Evolutionary conservation across 352 stramenopile species (phyloP), one percentile per base, ranked within the genome.

Genomic region (Globisporangium parvum): DNA sequence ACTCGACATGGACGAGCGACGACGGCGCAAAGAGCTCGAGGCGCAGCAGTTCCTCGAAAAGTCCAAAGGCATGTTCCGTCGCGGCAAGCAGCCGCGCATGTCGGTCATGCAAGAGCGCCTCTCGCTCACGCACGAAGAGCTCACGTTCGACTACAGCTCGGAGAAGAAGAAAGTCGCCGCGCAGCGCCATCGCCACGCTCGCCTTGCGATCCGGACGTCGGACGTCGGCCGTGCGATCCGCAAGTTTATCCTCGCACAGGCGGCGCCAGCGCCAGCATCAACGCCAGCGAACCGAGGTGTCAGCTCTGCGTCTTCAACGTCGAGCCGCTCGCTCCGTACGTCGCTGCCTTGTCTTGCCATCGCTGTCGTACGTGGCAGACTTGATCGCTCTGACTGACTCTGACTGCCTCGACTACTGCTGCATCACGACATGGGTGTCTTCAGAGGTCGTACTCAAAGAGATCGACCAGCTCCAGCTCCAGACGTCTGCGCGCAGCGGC

Each of bases 51-150:
- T 85, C 17, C 52, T 90, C 20, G 55, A 67, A 11, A 70, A 64
- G 40, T 52, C 44, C 53, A 56, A 42, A 24, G 68, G 63, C 15
- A 44, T 56, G 8, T 56, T 31, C 12, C 52, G 46, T 3, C 55
- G 52, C 10, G 66, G 59, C 49, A 72, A 57, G n/a, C 42, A 62
- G n/a, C n/a, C 51, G 5, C 39, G 73, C 4, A 49, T 71, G 47
- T 83, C 77, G 5, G 55, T 86, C 11, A 51, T 86, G 35, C 69
- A 88, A 47, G 55, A 80, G 42, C 61, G 75, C 10, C 59, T 87
- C 33, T 78, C 73, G 42, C 54, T 86, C 5, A 71, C 72, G 37
- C 51, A 66, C 15, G 48, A 69, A 20, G 62, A 76, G 44, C 66
- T 76, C 56, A 47, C 44, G 31, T 57, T 65, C 26, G 26, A 59